Evolutionary conservation across 768 basidiomycete genomes (phyloP).

Genomic region (Tylopilus intermedius): DNA sequence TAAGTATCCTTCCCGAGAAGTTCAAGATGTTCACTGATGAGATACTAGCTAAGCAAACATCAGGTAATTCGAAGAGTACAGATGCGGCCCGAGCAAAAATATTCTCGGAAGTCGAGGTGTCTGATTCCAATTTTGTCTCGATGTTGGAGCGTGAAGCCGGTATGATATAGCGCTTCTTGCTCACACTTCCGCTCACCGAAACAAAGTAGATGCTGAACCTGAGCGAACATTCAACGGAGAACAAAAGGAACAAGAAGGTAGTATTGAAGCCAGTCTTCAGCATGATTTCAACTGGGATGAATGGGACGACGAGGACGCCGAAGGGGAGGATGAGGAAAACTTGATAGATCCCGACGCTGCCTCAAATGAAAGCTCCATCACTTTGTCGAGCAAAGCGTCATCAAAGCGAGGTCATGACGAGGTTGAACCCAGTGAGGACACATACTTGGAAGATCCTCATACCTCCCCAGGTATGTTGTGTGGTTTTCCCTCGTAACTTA

Average conservation of each 20-base stretch:
- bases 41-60: slow-evolving; percentile 1
- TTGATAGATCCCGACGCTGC: slow-evolving; percentile 46
- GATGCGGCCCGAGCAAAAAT: slow-evolving; percentile 1
- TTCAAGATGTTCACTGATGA: slow-evolving; percentile 2
- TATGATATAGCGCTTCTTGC: slow-evolving; percentile 9
- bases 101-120: slow-evolving; percentile 22
- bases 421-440: slow-evolving; percentile 41
- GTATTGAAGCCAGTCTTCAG: slow-evolving; percentile 13
- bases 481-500: background rate
- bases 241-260: slow-evolving; percentile 15
- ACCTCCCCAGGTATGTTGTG: slow-evolving; percentile 43
- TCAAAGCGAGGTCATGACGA: slow-evolving; percentile 50
- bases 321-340: slow-evolving; percentile 39
- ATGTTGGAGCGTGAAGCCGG: slow-evolving; percentile 30
- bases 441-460: slow-evolving; percentile 29
- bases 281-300: slow-evolving; percentile 26
- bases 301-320: slow-evolving; percentile 36
- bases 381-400: slow-evolving; percentile 48
- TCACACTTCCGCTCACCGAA: slow-evolving; percentile 4
- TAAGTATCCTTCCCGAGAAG: slow-evolving; percentile 2
- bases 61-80: slow-evolving; percentile 12
- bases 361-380: slow-evolving; percentile 50
- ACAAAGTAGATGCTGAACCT: slow-evolving; percentile 23
- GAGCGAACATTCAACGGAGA: slow-evolving; percentile 18
- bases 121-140: slow-evolving; percentile 25